phyloP scores from a whole-genome alignment of 257 asterid species.

The Orobanche coerulescens region DNA sequence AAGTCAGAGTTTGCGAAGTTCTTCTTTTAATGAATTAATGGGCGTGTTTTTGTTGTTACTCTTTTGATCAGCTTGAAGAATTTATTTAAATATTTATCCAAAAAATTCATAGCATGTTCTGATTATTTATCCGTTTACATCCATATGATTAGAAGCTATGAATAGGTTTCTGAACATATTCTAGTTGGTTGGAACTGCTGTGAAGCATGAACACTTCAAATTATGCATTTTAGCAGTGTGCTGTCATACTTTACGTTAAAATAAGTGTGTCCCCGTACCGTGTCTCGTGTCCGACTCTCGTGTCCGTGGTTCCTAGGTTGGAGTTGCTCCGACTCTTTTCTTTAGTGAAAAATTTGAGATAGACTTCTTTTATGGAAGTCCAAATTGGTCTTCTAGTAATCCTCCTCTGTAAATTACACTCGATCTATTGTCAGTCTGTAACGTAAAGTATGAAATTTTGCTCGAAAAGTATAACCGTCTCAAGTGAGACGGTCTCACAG shows the following conservation, averaged over 20 bases:
- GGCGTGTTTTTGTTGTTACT: not conserved
- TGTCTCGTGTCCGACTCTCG: too few relatives aligned
- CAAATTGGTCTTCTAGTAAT: not conserved
- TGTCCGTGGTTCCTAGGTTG: too few relatives aligned
- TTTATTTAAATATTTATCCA: not conserved
- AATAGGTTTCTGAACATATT: not conserved
- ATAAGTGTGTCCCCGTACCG: too few relatives aligned
- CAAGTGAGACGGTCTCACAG: too few relatives aligned
- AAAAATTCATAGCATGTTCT: not conserved
- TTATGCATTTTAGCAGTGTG: too few relatives aligned
- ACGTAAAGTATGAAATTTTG: too few relatives aligned
- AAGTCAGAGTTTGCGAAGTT: conserved; percentile 5
- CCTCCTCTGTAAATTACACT: too few relatives aligned
- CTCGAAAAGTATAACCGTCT: too few relatives aligned
- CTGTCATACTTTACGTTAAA: too few relatives aligned
- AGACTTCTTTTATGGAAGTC: not conserved
- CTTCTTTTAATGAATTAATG: not conserved
- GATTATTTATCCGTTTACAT: not conserved
- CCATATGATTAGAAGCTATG: not conserved
- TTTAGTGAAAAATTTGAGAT: not conserved
- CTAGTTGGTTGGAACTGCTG: not conserved
- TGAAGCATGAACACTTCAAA: too few relatives aligned
- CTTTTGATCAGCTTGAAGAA: not conserved
- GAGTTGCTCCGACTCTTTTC: too few relatives aligned
- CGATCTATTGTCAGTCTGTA: too few relatives aligned